Evolutionary conservation across 345 rosid genomes (phyloP).

Genomic region (Gossypium australe): DNA sequence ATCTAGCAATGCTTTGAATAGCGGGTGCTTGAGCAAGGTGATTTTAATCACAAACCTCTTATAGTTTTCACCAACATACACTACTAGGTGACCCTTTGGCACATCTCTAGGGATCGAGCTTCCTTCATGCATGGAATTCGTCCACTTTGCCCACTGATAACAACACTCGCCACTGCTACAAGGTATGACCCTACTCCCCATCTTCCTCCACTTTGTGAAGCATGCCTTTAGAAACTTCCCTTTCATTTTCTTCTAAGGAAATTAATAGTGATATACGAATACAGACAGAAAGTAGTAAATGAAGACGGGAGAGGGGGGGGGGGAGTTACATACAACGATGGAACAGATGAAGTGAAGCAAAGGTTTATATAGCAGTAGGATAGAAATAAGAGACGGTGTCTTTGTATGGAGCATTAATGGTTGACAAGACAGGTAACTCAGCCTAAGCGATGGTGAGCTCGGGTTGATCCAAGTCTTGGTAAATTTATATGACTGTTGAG

Average conservation of each 20-base stretch:
- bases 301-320: neutral
- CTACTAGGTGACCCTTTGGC: constrained; percentile 78
- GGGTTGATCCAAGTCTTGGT: constrained; percentile 11
- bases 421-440: constrained; percentile 39
- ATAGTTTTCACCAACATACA: constrained; percentile 68
- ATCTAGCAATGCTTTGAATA: constrained; percentile 72
- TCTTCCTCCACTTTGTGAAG: constrained; percentile 50
- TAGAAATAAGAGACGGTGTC: constrained; percentile 4
- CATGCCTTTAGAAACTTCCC: constrained; percentile 40
- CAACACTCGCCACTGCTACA: constrained; percentile 43
- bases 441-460: constrained; percentile 26
- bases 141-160: constrained; percentile 39
- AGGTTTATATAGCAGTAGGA: constrained; percentile 35
- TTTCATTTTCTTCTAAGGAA: constrained; percentile 26
- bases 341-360: constrained; percentile 15
- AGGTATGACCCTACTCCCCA: constrained; percentile 40
- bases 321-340: constrained; percentile 20
- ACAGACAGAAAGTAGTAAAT: constrained; percentile 5
- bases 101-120: constrained; percentile 66
- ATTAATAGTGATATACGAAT: neutral
- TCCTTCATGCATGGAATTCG: constrained; percentile 31
- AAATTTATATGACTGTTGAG: neutral
- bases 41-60: constrained; percentile 69
- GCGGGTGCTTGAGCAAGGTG: constrained; percentile 62
- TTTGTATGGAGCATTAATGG: constrained; percentile 28